Percentiles rank a stretch among this genome's conserved stretches.
phyloP scores from a whole-genome alignment of 441 rosid genomes.

The Metrosideros polymorpha region DNA sequence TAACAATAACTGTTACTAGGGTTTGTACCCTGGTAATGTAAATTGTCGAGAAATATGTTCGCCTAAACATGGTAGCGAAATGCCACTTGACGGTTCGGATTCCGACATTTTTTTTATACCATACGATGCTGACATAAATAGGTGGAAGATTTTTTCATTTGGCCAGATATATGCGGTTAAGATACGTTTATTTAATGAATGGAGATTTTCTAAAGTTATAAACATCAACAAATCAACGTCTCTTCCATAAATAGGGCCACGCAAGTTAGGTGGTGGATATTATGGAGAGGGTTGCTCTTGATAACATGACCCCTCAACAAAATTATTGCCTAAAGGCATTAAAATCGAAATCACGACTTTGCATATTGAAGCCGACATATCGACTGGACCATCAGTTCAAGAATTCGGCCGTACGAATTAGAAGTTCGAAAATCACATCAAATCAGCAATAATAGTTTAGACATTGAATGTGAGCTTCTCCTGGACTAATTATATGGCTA shows the following conservation, averaged over 20 bases:
- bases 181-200: background rate
- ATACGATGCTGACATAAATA: too few species aligned
- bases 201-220: background rate
- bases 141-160: too few species aligned
- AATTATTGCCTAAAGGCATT: background rate
- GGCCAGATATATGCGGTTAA: too few species aligned
- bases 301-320: background rate
- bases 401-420: background rate
- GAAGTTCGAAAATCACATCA: background rate
- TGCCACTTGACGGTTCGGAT: too few species aligned
- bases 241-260: background rate
- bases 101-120: too few species aligned
- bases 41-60: too few species aligned
- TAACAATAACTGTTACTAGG: too few species aligned
- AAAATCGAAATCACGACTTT: background rate
- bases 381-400: background rate
- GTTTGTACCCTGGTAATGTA: too few species aligned
- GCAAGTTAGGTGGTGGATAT: background rate
- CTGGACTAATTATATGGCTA: background rate
- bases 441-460: background rate
- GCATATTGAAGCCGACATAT: background rate
- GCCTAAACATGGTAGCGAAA: too few species aligned
- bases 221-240: background rate
- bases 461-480: background rate
- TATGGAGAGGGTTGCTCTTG: background rate